Conservation (phyloP, 441 rosid species). For the Melastoma candidum region DNA sequence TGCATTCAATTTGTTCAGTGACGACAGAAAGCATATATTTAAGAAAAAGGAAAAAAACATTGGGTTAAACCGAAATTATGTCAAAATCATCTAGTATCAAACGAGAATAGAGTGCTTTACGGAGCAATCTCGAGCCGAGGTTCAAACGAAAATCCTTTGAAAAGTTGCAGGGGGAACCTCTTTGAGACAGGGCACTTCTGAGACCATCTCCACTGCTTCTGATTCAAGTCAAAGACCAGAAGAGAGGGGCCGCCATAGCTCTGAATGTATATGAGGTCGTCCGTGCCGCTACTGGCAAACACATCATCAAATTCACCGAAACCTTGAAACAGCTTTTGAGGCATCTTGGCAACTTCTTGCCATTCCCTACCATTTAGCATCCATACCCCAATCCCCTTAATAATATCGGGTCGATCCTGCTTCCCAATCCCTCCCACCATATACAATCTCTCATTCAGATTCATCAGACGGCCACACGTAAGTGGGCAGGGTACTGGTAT, state of each 20-base stretch:
- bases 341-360: conserved; percentile 84
- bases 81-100: too few relatives aligned
- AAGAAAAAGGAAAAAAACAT: too few relatives aligned
- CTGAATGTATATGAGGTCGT: conserved; percentile 73
- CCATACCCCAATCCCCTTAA: conserved; percentile 96
- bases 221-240: conserved; percentile 54
- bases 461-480: conserved; percentile 91
- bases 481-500: conserved; percentile 48
- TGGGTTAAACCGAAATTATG: too few relatives aligned
- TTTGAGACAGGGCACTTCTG: conserved; percentile 76
- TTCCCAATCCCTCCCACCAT: conserved; percentile 96
- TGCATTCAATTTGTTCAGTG: too few relatives aligned
- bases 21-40: too few relatives aligned
- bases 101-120: conserved; percentile 9
- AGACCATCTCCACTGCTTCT: conserved; percentile 79
- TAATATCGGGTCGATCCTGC: conserved; percentile 70
- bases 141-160: conserved; percentile 86
- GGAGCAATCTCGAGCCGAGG: conserved; percentile 81
- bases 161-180: conserved; percentile 90
- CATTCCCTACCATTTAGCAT: conserved; percentile 52
- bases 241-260: conserved; percentile 84
- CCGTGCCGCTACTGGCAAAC: conserved; percentile 76
- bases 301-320: conserved; percentile 99
- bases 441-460: conserved; percentile 68
- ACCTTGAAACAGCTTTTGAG: conserved; percentile 83